A percentile compares a stretch with the other conserved stretches of the same genome.
Evolutionary conservation across 2,329 filamentous ascomycete genomes (phyloP).

Genomic region (Microcyclospora tardicrescens): DNA sequence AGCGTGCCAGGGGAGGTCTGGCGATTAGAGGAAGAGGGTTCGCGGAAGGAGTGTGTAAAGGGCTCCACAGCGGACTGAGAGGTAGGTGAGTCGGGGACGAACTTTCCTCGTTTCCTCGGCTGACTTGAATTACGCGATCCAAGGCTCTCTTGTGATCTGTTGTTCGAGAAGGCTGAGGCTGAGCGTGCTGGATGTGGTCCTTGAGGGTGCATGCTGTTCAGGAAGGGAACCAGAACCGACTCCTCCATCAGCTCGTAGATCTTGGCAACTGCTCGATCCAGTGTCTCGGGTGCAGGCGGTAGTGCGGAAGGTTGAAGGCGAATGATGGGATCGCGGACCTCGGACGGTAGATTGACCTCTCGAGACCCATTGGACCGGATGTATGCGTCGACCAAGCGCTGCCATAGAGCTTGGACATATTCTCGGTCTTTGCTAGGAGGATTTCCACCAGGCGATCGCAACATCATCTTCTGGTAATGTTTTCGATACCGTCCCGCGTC

Average conservation of each 20-base stretch:
- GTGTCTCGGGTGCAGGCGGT: constrained; percentile 59
- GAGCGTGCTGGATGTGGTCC: constrained; percentile 27
- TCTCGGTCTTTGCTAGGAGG: constrained; percentile 46
- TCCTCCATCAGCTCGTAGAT: constrained; percentile 97
- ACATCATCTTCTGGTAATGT: constrained; percentile 48
- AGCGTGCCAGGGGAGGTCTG: constrained; percentile 23
- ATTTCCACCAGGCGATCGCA: constrained; percentile 32
- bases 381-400: constrained; percentile 77
- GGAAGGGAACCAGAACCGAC: constrained; percentile 81
- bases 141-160: constrained; percentile 7
- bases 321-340: constrained; percentile 71
- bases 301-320: constrained; percentile 43
- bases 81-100: constrained; percentile 15
- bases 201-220: constrained; percentile 51
- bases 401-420: constrained; percentile 71
- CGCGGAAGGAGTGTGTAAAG: constrained; percentile 14
- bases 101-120: constrained; percentile 14
- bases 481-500: constrained; percentile 77
- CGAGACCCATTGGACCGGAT: constrained; percentile 72
- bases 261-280: constrained; percentile 74
- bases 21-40: constrained; percentile 12
- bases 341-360: constrained; percentile 80
- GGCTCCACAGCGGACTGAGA: constrained; percentile 17
- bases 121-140: neutral
- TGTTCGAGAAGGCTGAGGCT: constrained; percentile 11